Base-by-base conservation (phyloP, 768 basidiomycete genomes). In the Daedaleopsis nitida region DNA sequence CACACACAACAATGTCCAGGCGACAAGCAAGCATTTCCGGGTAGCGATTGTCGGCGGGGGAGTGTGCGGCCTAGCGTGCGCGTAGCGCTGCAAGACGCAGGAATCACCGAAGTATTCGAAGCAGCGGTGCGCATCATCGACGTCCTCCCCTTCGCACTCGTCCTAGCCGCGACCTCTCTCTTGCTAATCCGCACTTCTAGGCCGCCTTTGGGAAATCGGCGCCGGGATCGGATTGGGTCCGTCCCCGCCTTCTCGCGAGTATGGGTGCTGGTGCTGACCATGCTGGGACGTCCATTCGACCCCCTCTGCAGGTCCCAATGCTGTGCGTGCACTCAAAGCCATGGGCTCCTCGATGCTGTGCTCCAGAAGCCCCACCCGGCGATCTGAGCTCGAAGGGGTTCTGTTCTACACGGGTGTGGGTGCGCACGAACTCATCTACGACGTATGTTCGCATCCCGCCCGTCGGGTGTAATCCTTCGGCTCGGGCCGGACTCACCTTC, bases 31-130 rank as follows among this genome's bases (percentile, higher is more conserved):
- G n/a, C n/a, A n/a, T 66, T 79, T 84, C 62, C 72, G 73, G 32
- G 75, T 86, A 32, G 83, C 83, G 0, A 79, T 86, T 35, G 74
- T 86, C 2, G 84, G 85, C 23, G 83, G 83, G 21, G 84, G 85
- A 12, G 78, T 86, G 69, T 80, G 78, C 58, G 83, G 84, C 9
- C 69, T 86, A 14, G 75, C 79, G 1, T 80, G 78, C 62, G 83
- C 84, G 73, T 79, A 50, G 79, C 73, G 35, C 74, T 86, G 32
- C 53, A 66, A 17, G 74, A 71, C 42, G 72, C 72, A 3, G 83
- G 83, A 1, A 70, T 85, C 34, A 66, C 73, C 14, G 72, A 80
- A n/a, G 64, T 84, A 2, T 86, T 84, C 63, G 85, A 85, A 69
- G 77, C 81, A 47, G 79, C 83, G 49, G 83, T 83, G 71, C 13